These are phyloP conservation scores for Aspergillus taichungensis DNA, from an alignment of 495 filamentous ascomycete species.

Conservation along the genomic window DNA sequence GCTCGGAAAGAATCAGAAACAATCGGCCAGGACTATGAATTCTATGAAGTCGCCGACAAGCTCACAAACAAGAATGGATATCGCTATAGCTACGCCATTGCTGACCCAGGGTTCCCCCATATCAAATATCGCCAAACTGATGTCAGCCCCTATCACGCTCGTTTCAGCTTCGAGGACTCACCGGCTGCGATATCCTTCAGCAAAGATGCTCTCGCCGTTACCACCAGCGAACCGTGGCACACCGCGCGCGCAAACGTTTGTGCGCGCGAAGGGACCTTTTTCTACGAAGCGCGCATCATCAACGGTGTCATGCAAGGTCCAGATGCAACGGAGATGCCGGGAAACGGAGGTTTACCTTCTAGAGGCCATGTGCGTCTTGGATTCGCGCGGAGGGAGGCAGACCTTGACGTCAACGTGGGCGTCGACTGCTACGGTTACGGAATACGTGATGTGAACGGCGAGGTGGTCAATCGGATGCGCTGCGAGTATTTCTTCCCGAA, in stretches of 20 bases:
- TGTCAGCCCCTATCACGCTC: conserved; percentile 65
- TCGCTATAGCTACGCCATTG: conserved; percentile 84
- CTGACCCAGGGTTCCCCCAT: conserved; percentile 75
- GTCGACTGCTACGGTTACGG: conserved; percentile 97
- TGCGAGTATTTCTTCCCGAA: conserved; percentile 78
- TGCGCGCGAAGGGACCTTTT: conserved; percentile 83
- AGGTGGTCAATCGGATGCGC: conserved; percentile 89
- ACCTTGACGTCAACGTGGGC: conserved; percentile 84
- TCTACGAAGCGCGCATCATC: conserved; percentile 87
- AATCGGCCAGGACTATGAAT: conserved; percentile 32
- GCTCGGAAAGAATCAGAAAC: conserved; percentile 26
- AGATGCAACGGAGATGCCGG: conserved; percentile 15
- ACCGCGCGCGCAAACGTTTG: conserved; percentile 73
- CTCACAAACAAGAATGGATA: conserved; percentile 88
- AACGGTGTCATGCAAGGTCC: conserved; percentile 46
- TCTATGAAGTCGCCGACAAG: conserved; percentile 45
- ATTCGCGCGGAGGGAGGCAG: conserved; percentile 83
- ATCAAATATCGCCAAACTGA: conserved; percentile 87
- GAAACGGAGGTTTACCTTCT: conserved; percentile 25
- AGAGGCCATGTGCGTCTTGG: conserved; percentile 81
- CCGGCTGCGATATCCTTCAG: conserved; percentile 54
- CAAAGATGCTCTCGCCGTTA: conserved; percentile 33
- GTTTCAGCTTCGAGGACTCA: conserved; percentile 87
- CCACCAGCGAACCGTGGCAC: conserved; percentile 37
- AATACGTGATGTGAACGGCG: conserved; percentile 76